phyloP scores from a whole-genome alignment of 805 yeast species.

The Debaryomyces hansenii region DNA sequence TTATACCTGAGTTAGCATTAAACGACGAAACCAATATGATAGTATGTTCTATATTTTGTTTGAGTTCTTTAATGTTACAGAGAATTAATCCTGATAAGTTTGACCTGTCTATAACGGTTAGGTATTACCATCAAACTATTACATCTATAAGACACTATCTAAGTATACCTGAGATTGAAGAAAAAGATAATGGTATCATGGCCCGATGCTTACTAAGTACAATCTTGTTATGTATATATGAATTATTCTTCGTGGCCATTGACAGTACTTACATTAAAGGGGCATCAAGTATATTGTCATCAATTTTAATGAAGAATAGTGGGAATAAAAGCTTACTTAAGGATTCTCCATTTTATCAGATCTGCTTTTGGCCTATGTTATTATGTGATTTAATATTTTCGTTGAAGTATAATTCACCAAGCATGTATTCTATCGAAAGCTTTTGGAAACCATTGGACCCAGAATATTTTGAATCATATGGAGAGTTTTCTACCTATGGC shows the following conservation, averaged over 20 bases:
- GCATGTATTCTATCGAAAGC: constrained; percentile 29
- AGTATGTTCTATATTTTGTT: constrained; percentile 34
- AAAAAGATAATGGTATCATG: constrained; percentile 25
- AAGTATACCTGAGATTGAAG: constrained; percentile 23
- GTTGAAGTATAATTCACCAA: constrained; percentile 29
- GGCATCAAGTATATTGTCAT: constrained; percentile 32
- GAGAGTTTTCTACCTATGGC: constrained; percentile 3
- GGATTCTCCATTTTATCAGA: constrained; percentile 28
- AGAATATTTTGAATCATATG: constrained; percentile 22
- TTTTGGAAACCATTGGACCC: constrained; percentile 37
- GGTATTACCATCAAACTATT: constrained; percentile 37
- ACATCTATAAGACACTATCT: constrained; percentile 31
- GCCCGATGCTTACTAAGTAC: constrained; percentile 40
- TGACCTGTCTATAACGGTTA: constrained; percentile 32
- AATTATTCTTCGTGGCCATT: constrained; percentile 36
- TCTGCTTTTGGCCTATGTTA: constrained; percentile 39
- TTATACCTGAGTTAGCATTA: constrained; percentile 37
- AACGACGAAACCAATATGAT: constrained; percentile 40
- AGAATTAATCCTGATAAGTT: constrained; percentile 26
- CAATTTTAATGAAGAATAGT: constrained; percentile 22
- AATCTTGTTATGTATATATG: constrained; percentile 36
- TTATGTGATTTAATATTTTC: constrained; percentile 36
- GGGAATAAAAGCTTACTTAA: constrained; percentile 20
- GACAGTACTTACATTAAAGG: constrained; percentile 40
- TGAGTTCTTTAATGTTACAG: constrained; percentile 36